phyloP scores from a whole-genome alignment of 2,329 filamentous ascomycete genomes.

The Fusarium veterinarium region DNA sequence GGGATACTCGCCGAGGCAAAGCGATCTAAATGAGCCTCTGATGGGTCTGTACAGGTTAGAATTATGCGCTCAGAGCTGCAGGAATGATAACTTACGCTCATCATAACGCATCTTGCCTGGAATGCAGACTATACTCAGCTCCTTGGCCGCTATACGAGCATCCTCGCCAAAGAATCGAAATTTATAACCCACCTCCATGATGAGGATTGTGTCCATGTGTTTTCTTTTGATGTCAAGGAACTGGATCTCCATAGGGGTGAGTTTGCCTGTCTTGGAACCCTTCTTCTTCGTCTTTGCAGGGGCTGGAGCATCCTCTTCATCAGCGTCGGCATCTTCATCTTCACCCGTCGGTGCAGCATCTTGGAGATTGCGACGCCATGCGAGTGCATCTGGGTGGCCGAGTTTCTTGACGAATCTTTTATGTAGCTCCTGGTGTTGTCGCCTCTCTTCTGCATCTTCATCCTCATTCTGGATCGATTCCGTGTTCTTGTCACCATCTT shows the following conservation, averaged over 20 bases:
- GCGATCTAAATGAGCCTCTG: constrained; percentile 89
- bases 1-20: constrained; percentile 98
- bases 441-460: constrained; percentile 62
- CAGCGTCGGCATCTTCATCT: constrained; percentile 70
- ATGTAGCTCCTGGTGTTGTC: constrained; percentile 78
- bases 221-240: constrained; percentile 94
- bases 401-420: constrained; percentile 90
- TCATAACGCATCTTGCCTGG: constrained; percentile 95
- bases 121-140: constrained; percentile 94
- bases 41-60: constrained; percentile 67
- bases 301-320: constrained; percentile 58
- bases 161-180: constrained; percentile 98
- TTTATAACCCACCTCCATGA: constrained; percentile 98
- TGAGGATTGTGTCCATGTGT: constrained; percentile 87
- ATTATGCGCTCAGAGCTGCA: neutral
- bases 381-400: constrained; percentile 84
- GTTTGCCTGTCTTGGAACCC: constrained; percentile 75
- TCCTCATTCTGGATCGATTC: constrained; percentile 52
- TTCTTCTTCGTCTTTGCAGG: constrained; percentile 70
- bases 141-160: constrained; percentile 87
- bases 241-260: constrained; percentile 95
- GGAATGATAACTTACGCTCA: constrained; percentile 69
- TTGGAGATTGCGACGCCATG: constrained; percentile 70
- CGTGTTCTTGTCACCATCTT: constrained; percentile 45
- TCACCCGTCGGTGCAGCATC: constrained; percentile 65